Percentiles rank a stretch among this genome's conserved stretches.
Evolutionary conservation across 2,329 filamentous ascomycete genomes (phyloP).

Genomic region (Chaetothyriales sp.): DNA sequence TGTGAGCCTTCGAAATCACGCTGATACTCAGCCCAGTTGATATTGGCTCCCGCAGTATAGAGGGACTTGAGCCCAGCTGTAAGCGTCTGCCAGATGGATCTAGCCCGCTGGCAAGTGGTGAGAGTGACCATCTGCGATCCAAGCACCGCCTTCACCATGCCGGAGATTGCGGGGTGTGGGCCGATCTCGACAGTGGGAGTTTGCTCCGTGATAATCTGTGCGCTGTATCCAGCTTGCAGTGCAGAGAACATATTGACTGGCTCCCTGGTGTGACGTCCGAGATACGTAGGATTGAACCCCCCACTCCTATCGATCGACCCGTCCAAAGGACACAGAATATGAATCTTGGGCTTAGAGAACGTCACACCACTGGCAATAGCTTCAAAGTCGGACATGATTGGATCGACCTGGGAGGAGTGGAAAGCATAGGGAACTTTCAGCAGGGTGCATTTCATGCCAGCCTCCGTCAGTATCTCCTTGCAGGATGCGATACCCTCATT

Average conservation of each 20-base stretch:
- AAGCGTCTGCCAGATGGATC: conserved; percentile 29
- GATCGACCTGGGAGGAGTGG: conserved; percentile 33
- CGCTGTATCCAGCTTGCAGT: conserved; percentile 24
- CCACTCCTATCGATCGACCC: conserved; percentile 25
- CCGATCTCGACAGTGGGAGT: conserved; percentile 32
- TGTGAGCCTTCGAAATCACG: conserved; percentile 32
- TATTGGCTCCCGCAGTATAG: conserved; percentile 24
- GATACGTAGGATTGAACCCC: conserved; percentile 26
- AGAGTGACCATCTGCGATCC: conserved; percentile 21
- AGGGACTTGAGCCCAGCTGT: conserved; percentile 23
- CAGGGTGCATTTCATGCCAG: conserved; percentile 27
- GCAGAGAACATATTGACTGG: conserved; percentile 33
- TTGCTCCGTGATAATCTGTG: conserved; percentile 20
- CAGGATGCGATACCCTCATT: conserved; percentile 24
- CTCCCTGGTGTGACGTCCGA: conserved; percentile 29
- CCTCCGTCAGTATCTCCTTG: conserved; percentile 21
- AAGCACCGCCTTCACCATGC: conserved; percentile 26
- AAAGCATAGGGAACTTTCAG: conserved; percentile 32
- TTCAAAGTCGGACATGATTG: conserved; percentile 29
- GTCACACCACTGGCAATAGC: conserved; percentile 23
- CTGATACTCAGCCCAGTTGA: conserved; percentile 31
- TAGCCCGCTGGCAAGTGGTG: conserved; percentile 27
- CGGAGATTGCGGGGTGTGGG: conserved; percentile 33
- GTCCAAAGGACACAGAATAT: conserved; percentile 31
- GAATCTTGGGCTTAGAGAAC: conserved; percentile 27